These are phyloP conservation scores for Aureobasidium subglaciale DNA, from an alignment of 2,329 filamentous ascomycete genomes.

Conservation along the genomic window DNA sequence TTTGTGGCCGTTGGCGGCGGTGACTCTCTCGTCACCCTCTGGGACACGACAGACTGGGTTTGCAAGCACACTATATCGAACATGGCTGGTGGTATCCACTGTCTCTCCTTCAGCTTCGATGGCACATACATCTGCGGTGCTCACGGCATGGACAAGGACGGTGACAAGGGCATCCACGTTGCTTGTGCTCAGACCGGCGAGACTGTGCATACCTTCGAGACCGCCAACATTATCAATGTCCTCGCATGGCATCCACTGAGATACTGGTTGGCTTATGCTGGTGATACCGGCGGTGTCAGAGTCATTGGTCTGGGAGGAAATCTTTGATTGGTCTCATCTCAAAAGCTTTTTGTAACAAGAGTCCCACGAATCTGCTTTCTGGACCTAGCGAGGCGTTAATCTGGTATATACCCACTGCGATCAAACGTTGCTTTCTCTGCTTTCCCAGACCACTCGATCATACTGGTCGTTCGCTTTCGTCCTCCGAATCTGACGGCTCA, in stretches of 20 bases:
- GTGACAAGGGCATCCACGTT: conserved; percentile 62
- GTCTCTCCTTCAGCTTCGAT: conserved; percentile 70
- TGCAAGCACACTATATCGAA: conserved; percentile 64
- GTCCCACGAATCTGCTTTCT: not conserved
- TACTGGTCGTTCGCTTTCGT: too few species aligned
- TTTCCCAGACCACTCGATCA: too few species aligned
- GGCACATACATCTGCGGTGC: conserved; percentile 68
- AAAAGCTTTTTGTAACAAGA: not conserved
- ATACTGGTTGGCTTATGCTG: conserved; percentile 66
- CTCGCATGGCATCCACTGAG: conserved; percentile 70
- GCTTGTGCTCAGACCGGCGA: conserved; percentile 69
- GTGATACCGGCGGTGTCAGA: conserved; percentile 59
- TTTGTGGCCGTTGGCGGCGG: conserved; percentile 69
- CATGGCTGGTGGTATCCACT: conserved; percentile 63
- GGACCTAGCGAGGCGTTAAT: conserved; percentile 9
- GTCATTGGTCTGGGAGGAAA: conserved; percentile 48
- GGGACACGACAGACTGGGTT: conserved; percentile 72
- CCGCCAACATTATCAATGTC: conserved; percentile 55
- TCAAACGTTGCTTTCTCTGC: not conserved
- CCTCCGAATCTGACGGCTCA: too few species aligned
- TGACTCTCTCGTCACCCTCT: conserved; percentile 68
- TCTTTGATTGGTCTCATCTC: not conserved
- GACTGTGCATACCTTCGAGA: conserved; percentile 64
- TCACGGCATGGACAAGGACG: conserved; percentile 47
- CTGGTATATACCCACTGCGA: not conserved